phyloP scores from a whole-genome alignment of 164 flowering plant genomes.

The Litsea cubeba region DNA sequence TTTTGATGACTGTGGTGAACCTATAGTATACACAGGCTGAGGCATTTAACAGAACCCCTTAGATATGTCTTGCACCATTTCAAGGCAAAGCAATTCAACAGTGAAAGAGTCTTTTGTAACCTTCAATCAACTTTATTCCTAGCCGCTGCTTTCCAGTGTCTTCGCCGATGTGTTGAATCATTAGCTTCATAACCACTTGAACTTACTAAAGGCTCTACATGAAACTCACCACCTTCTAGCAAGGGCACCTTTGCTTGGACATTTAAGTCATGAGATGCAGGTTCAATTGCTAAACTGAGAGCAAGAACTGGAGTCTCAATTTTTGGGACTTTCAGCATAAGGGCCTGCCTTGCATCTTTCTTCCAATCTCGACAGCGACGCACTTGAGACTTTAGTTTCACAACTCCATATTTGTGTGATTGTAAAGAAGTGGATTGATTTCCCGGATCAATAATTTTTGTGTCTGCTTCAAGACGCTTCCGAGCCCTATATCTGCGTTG shows the following conservation, averaged over 20 bases:
- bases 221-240: constrained; percentile 11
- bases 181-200: constrained; percentile 14
- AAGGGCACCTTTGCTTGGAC: constrained; percentile 14
- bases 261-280: constrained; percentile 12
- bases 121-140: constrained; percentile 23
- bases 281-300: constrained; percentile 15
- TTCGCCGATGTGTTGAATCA: constrained; percentile 22
- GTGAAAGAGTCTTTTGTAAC: not conserved
- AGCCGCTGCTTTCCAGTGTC: constrained; percentile 81
- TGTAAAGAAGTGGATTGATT: constrained; percentile 17
- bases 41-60: too few species aligned
- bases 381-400: constrained; percentile 19
- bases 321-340: constrained; percentile 17
- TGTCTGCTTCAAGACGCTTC: constrained; percentile 60
- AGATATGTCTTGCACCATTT: not conserved
- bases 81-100: not conserved
- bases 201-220: constrained; percentile 8
- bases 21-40: too few species aligned
- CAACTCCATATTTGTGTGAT: constrained; percentile 5
- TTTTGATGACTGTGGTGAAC: not conserved
- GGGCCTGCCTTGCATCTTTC: constrained; percentile 66
- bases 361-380: constrained; percentile 66
- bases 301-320: constrained; percentile 6
- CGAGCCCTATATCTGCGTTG: constrained; percentile 81
- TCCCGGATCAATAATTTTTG: constrained; percentile 15